Conservation (phyloP, 2,329 filamentous ascomycete genomes). For the Helicocarpus griseus region DNA sequence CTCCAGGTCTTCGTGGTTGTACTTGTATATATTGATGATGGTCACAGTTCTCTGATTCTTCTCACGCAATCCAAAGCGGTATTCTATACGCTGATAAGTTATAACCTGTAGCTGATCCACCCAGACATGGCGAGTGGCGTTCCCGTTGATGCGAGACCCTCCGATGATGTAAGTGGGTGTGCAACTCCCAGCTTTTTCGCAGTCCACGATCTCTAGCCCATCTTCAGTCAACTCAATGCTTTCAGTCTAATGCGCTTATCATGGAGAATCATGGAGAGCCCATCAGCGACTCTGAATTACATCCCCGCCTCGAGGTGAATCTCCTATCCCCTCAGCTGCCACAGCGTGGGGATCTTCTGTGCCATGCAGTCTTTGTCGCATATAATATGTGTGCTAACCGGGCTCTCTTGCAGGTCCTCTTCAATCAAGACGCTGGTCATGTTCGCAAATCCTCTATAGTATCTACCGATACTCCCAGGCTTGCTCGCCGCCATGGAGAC, state of each 20-base stretch:
- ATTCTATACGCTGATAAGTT: neutral
- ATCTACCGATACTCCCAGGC: slow-evolving; percentile 30
- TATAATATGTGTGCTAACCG: neutral
- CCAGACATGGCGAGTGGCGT: slow-evolving; percentile 2
- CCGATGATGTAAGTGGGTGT: neutral
- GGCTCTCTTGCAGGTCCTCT: slow-evolving; percentile 35
- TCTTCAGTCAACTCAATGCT: neutral
- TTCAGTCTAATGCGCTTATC: neutral
- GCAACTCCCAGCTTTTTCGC: neutral
- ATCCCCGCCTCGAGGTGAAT: slow-evolving; percentile 26
- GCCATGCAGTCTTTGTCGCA: neutral
- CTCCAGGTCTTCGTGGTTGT: too few species aligned
- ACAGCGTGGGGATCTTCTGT: neutral
- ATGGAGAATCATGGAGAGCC: slow-evolving; percentile 22
- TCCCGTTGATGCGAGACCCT: neutral
- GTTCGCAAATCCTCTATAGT: slow-evolving; percentile 54
- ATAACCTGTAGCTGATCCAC: neutral
- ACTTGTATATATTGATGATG: too few species aligned
- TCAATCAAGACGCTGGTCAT: slow-evolving; percentile 32
- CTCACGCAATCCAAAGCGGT: neutral
- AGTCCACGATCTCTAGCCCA: neutral
- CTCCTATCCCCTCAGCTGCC: neutral
- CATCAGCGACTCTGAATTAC: slow-evolving; percentile 25
- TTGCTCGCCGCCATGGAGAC: slow-evolving; percentile 24
- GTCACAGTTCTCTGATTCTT: neutral